phyloP scores from a whole-genome alignment of 257 asterid species.

The Cynanchum wilfordii region DNA sequence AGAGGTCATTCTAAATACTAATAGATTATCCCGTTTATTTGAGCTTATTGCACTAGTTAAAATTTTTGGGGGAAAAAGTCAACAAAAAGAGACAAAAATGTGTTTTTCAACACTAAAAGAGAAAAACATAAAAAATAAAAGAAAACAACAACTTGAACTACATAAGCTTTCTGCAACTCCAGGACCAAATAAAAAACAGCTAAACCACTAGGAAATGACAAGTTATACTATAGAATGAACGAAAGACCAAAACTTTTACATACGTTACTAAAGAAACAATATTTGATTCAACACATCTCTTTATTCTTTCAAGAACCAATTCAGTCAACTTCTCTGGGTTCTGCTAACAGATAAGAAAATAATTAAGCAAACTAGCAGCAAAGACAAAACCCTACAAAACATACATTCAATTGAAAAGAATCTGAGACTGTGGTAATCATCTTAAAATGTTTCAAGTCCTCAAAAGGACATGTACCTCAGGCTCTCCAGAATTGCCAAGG shows the following conservation, averaged over 20 bases:
- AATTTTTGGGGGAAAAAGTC: background rate
- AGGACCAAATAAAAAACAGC: too few relatives aligned
- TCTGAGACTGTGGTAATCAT: background rate
- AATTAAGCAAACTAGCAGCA: background rate
- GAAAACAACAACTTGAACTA: background rate
- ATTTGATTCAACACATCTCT: background rate
- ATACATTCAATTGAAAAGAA: background rate
- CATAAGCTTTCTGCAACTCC: background rate
- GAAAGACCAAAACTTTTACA: background rate
- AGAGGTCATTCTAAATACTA: background rate
- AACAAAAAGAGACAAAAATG: too few relatives aligned
- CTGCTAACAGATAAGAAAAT: background rate
- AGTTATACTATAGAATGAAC: background rate
- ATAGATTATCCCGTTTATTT: background rate
- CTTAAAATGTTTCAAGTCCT: background rate
- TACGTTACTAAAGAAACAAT: background rate
- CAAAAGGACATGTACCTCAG: background rate
- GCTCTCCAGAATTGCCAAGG: background rate
- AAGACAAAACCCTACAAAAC: background rate
- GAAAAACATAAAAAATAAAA: too few relatives aligned
- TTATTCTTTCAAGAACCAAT: background rate
- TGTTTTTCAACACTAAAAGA: too few relatives aligned
- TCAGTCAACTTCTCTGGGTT: background rate
- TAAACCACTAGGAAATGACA: background rate
- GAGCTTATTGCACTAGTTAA: background rate